phyloP scores from a whole-genome alignment of 345 rosid genomes.

The Bretschneidera sinensis region DNA sequence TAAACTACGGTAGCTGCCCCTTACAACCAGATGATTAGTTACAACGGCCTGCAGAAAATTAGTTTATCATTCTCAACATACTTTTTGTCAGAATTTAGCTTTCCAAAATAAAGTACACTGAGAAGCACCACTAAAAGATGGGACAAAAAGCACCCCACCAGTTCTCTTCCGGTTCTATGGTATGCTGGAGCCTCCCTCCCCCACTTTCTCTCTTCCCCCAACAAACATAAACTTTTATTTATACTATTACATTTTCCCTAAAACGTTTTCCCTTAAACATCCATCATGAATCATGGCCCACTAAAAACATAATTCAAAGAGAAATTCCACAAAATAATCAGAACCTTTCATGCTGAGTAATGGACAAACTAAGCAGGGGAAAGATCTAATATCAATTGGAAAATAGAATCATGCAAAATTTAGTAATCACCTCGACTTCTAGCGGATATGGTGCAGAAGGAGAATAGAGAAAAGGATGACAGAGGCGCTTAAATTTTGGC shows the following conservation, averaged over 20 bases:
- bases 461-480: conserved; percentile 92
- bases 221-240: too few species aligned
- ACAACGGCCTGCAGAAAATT: conserved; percentile 76
- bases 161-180: too few species aligned
- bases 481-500: conserved; percentile 91
- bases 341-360: too few species aligned
- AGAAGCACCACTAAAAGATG: too few species aligned
- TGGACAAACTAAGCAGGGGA: neutral
- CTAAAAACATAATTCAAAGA: neutral
- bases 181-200: too few species aligned
- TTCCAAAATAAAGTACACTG: neutral
- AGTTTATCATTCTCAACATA: neutral
- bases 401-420: neutral
- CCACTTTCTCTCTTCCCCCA: too few species aligned
- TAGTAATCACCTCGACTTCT: conserved; percentile 78
- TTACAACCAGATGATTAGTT: conserved; percentile 88
- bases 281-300: neutral
- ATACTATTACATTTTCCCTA: too few species aligned
- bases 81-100: neutral
- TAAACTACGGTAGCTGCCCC: conserved; percentile 95
- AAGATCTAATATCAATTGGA: neutral
- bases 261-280: neutral
- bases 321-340: neutral
- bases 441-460: conserved; percentile 93
- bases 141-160: too few species aligned